Conservation (phyloP, 2,329 filamentous ascomycete species). For the Penicillium italicum region DNA sequence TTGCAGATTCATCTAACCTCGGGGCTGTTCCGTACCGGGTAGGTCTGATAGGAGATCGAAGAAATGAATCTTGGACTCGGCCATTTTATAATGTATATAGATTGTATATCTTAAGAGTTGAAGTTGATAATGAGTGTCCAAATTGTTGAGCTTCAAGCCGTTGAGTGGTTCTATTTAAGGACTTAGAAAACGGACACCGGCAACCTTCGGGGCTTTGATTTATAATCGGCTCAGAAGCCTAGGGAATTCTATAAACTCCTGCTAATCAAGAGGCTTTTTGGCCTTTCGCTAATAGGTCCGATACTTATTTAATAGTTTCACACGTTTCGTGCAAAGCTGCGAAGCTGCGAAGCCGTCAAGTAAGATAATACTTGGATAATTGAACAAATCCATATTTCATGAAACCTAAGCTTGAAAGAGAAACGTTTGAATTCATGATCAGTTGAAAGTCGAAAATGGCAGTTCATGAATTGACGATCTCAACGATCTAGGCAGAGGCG, state of each 20-base stretch:
- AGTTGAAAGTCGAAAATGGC: neutral
- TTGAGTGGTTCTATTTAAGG: too few species aligned
- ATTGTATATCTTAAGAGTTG: neutral
- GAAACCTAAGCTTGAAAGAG: neutral
- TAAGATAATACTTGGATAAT: too few species aligned
- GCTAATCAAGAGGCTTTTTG: neutral
- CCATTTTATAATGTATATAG: slow-evolving; percentile 13
- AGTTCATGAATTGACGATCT: neutral
- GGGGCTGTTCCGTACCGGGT: slow-evolving; percentile 18
- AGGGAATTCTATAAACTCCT: neutral
- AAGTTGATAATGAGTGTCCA: neutral
- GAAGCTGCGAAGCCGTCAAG: too few species aligned
- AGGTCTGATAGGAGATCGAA: slow-evolving; percentile 33
- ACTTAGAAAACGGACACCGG: neutral
- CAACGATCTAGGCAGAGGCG: neutral
- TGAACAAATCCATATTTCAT: neutral
- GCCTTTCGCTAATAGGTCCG: neutral
- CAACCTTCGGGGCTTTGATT: slow-evolving; percentile 4
- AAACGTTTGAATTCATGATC: neutral
- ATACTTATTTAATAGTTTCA: neutral
- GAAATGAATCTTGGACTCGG: slow-evolving; percentile 29
- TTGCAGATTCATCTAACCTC: neutral
- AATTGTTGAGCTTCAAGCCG: neutral
- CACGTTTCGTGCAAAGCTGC: neutral
- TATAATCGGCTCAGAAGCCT: neutral